A percentile compares a stretch with the other conserved stretches of the same genome.
These are phyloP conservation scores for Pseudocercospora crystallina DNA, from an alignment of 2,329 filamentous ascomycete genomes.

Conservation along the genomic window DNA sequence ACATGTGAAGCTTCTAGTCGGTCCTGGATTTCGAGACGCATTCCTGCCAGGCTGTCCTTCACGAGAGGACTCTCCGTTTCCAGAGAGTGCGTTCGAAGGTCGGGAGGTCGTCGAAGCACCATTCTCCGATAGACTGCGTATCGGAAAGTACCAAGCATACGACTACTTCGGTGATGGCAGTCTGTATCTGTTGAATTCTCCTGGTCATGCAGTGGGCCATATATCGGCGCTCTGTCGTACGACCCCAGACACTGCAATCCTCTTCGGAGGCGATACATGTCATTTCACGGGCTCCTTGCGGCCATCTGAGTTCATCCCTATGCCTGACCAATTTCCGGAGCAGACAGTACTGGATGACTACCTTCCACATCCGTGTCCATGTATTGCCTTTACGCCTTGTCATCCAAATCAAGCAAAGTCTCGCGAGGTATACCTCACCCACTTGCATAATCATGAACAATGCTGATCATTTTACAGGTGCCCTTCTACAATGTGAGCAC, in stretches of 20 bases:
- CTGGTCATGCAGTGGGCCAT: conserved; percentile 14
- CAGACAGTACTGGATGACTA: conserved; percentile 3
- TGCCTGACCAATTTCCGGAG: conserved; percentile 1
- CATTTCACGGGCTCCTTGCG: conserved; percentile 34
- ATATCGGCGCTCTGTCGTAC: conserved; percentile 14
- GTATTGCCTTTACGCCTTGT: conserved; percentile 5
- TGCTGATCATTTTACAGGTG: neutral
- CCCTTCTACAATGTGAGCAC: conserved; percentile 6
- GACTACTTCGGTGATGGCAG: conserved; percentile 43
- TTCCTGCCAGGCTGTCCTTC: conserved; percentile 37
- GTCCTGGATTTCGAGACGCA: conserved; percentile 41
- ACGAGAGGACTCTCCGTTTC: conserved; percentile 8
- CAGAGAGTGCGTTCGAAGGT: conserved; percentile 10
- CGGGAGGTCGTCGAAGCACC: conserved; percentile 7
- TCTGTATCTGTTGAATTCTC: conserved; percentile 33
- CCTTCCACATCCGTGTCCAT: conserved; percentile 5
- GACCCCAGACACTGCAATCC: conserved; percentile 31
- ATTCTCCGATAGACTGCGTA: conserved; percentile 24
- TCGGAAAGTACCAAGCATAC: conserved; percentile 40
- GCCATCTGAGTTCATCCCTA: conserved; percentile 12
- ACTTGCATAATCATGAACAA: conserved; percentile 7
- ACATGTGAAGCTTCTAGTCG: conserved; percentile 42
- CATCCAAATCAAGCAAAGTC: conserved; percentile 25
- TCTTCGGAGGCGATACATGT: conserved; percentile 37
- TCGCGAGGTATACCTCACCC: conserved; percentile 36